Evolutionary conservation across 306 rosid genomes (phyloP).

Genomic region (Crataegus laevigata): DNA sequence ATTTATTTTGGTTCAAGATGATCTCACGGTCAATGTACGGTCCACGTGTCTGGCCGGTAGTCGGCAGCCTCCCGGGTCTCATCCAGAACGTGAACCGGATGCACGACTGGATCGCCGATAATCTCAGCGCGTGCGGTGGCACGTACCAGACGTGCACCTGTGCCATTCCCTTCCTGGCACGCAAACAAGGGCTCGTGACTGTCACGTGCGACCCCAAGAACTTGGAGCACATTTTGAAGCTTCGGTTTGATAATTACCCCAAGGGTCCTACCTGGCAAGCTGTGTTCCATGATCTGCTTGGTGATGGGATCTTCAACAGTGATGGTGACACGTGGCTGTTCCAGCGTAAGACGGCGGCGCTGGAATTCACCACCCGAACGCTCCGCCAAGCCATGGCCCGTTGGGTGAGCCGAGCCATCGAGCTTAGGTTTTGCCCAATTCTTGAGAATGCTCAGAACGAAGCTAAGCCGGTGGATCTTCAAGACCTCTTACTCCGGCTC

Average conservation of each 20-base stretch:
- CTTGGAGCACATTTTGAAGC: slow-evolving; percentile 72
- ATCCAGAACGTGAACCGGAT: slow-evolving; percentile 50
- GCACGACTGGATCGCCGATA: slow-evolving; percentile 93
- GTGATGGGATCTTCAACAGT: slow-evolving; percentile 80
- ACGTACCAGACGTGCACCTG: slow-evolving; percentile 84
- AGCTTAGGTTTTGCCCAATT: slow-evolving; percentile 61
- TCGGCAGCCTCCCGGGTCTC: slow-evolving; percentile 81
- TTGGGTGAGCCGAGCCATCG: slow-evolving; percentile 87
- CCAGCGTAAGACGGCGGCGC: slow-evolving; percentile 88
- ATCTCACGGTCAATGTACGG: slow-evolving; percentile 45
- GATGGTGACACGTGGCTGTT: slow-evolving; percentile 88
- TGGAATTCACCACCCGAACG: slow-evolving; percentile 85
- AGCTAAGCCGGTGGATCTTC: slow-evolving; percentile 48
- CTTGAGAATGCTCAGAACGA: slow-evolving; percentile 40
- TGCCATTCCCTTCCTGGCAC: slow-evolving; percentile 59
- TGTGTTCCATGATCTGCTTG: slow-evolving; percentile 70
- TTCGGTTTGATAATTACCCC: slow-evolving; percentile 82
- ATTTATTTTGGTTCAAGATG: slow-evolving; percentile 57
- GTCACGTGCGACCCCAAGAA: slow-evolving; percentile 93
- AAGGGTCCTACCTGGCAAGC: slow-evolving; percentile 90
- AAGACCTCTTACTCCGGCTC: slow-evolving; percentile 80
- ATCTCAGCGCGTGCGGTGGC: slow-evolving; percentile 70
- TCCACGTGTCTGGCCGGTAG: slow-evolving; percentile 87
- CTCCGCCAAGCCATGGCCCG: slow-evolving; percentile 95
- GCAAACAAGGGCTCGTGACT: slow-evolving; percentile 65